These are phyloP conservation scores for Aureobasidium sp. DNA, from an alignment of 2,329 filamentous ascomycete species.

Conservation along the genomic window DNA sequence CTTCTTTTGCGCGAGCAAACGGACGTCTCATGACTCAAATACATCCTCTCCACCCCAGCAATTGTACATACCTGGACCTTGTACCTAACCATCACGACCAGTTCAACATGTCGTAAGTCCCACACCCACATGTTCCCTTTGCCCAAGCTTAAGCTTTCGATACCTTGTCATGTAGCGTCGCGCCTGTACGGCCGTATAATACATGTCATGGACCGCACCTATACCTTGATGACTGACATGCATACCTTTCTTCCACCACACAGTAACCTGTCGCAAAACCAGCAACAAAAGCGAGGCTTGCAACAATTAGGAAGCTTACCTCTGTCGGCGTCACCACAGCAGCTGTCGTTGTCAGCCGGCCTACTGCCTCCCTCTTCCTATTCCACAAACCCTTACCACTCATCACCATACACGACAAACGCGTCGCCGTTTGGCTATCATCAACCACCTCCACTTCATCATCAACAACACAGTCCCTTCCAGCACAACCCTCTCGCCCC, in stretches of 20 bases:
- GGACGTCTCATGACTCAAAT: constrained; percentile 14
- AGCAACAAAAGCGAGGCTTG: constrained; percentile 10
- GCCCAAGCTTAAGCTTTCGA: constrained; percentile 6
- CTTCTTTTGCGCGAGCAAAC: constrained; percentile 12
- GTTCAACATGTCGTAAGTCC: constrained; percentile 18
- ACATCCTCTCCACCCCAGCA: constrained; percentile 12
- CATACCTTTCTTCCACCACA: not conserved
- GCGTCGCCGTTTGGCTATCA: constrained; percentile 21
- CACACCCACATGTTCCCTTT: not conserved
- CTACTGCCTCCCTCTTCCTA: constrained; percentile 12
- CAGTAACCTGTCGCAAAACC: constrained; percentile 11
- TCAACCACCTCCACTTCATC: constrained; percentile 7
- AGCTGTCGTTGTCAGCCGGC: constrained; percentile 5
- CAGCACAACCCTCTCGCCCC: constrained; percentile 36
- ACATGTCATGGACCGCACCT: not conserved
- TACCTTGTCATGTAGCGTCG: constrained; percentile 11
- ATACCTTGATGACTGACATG: constrained; percentile 4
- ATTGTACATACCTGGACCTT: constrained; percentile 13
- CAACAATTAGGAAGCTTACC: constrained; percentile 9
- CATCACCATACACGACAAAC: constrained; percentile 34
- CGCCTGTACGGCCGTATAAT: constrained; percentile 5
- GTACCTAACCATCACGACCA: constrained; percentile 13
- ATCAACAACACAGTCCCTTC: constrained; percentile 30
- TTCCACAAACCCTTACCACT: constrained; percentile 12
- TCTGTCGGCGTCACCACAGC: constrained; percentile 9